Evolutionary conservation across 805 yeast species (phyloP).

Genomic region (Kockiozyma suomiensis): DNA sequence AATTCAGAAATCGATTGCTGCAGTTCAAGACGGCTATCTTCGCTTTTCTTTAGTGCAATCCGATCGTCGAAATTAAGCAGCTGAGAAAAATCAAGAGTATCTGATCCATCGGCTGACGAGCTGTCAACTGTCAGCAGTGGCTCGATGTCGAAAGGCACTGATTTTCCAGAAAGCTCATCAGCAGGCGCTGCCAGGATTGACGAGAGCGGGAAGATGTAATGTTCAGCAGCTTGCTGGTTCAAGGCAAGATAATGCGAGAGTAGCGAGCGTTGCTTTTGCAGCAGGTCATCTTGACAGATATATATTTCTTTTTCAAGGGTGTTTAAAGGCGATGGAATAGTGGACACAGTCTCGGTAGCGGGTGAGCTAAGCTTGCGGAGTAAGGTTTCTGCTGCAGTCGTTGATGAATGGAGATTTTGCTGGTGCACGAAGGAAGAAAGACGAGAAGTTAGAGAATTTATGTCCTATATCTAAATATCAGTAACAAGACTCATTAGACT

Average conservation of each 20-base stretch:
- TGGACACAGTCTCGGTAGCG: not conserved
- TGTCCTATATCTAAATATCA: not conserved
- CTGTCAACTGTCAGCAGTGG: constrained; percentile 1
- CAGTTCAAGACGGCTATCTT: not conserved
- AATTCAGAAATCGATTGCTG: constrained; percentile 14
- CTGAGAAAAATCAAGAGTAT: not conserved
- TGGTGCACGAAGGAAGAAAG: constrained; percentile 7
- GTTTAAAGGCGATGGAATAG: not conserved
- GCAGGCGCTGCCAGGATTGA: not conserved
- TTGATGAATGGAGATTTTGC: not conserved
- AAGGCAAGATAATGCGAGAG: constrained; percentile 11
- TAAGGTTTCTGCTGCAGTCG: not conserved
- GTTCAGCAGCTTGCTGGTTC: constrained; percentile 3
- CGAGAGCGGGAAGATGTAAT: constrained; percentile 22
- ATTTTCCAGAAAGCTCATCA: not conserved
- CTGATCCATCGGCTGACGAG: not conserved
- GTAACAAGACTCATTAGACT: not conserved
- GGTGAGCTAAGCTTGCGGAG: not conserved
- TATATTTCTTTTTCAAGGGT: not conserved
- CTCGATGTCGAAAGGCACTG: constrained; percentile 4
- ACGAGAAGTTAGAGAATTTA: not conserved
- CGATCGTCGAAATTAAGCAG: not conserved
- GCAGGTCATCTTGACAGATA: constrained; percentile 9
- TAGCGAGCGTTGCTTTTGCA: constrained; percentile 4
- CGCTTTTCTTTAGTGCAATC: not conserved